These are phyloP conservation scores for Populus hybrid DNA, from an alignment of 441 rosid species.

Conservation along the genomic window DNA sequence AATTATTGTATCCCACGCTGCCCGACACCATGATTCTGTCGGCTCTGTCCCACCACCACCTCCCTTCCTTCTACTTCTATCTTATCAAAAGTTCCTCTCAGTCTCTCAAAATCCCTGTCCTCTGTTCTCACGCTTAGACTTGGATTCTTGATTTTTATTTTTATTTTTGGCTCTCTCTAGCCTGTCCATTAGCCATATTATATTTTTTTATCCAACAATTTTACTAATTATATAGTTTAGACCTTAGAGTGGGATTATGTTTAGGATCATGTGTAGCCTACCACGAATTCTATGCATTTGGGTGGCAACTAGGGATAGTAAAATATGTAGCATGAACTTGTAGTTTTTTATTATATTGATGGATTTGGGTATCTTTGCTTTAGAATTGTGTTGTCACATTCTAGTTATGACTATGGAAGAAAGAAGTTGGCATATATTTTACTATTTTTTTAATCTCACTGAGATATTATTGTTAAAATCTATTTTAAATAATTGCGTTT, in stretches of 20 bases:
- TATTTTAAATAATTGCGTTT: conserved; percentile 7
- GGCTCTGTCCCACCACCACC: conserved; percentile 19
- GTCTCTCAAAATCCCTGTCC: not conserved
- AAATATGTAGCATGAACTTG: too few relatives aligned
- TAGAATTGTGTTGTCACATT: not conserved
- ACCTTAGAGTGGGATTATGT: not conserved
- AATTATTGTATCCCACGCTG: conserved; percentile 65
- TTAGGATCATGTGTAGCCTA: conserved; percentile 18
- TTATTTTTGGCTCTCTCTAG: not conserved
- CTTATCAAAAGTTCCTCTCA: not conserved
- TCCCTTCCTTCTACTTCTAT: not conserved
- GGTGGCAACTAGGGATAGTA: not conserved
- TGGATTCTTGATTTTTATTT: not conserved
- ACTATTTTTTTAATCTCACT: too few relatives aligned
- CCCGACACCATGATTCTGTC: conserved; percentile 60
- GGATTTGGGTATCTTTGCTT: not conserved
- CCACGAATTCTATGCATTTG: conserved; percentile 8
- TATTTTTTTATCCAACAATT: not conserved
- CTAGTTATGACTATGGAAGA: not conserved
- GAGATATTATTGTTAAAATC: not conserved
- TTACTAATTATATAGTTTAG: not conserved
- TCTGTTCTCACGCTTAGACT: not conserved
- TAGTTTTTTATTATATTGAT: not conserved
- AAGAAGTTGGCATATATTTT: not conserved
- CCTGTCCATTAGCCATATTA: not conserved